Evolutionary conservation across 345 rosid genomes (phyloP), one percentile per base, ranked within the genome.

Genomic region (Camelina laxa): DNA sequence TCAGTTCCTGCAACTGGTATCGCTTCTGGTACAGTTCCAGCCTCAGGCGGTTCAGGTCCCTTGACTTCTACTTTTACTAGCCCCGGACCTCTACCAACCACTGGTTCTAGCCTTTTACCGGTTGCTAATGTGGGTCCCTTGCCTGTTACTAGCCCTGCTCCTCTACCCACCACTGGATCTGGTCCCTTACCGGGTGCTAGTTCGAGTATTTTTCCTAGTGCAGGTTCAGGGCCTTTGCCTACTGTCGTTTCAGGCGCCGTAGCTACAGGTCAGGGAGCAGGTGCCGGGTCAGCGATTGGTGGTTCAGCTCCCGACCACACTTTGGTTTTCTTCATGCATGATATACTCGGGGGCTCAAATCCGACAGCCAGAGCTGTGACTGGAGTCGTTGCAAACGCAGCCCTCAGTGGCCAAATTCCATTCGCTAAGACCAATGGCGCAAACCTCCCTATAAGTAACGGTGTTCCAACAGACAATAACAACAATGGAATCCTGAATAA

Each of bases 351-450:
- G 0, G 91, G 96, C 22, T 83, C 89, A n/a, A 89, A 85, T 71
- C 93, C 97, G 4, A 76, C 88, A 0, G 90, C 96, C 9, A 74
- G 79, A 60, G 88, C 93, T 1, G 90, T 93, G 38, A 90, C 93
- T 0, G 93, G 95, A 27, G 69, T 90, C 14, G 89, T 85, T 41
- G 70, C 78, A 80, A 93, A 89, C 56, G 79, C 90, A 4, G 89
- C 92, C 1, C 73, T 83, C 51, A 83, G 64, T 13, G 93, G 90
- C n/a, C 97, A 88, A 64, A 81, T 91, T 44, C 91, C 98, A n/a
- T 94, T 91, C 35, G 88, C 93, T 60, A 89, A 91, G 65, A 89
- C 94, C 6, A 91, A 86, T 1, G 97, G 96, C 2, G 90, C 92
- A 1, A 83, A 84, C 77, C 83, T 91, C 60, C 87, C 97, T 1